Conservation (phyloP, 2,329 filamentous ascomycete species). For the Botryotinia convoluta region DNA sequence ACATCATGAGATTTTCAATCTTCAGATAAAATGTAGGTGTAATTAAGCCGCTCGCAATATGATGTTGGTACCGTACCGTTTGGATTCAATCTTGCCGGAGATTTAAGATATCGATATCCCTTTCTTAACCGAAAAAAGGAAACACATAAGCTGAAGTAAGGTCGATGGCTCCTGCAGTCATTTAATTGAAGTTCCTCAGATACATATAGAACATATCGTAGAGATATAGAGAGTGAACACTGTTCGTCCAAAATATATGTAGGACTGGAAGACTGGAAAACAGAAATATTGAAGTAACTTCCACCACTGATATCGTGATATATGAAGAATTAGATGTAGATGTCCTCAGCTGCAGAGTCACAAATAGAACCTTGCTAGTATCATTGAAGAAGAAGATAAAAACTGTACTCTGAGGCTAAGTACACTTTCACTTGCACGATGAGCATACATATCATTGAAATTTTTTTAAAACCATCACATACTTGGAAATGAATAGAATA, state of each 20-base stretch:
- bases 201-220: not conserved
- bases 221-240: not conserved
- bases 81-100: not conserved
- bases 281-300: not conserved
- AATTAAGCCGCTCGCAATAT: not conserved
- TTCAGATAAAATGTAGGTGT: not conserved
- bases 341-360: not conserved
- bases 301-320: not conserved
- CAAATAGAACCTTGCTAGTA: not conserved
- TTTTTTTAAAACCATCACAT: not conserved
- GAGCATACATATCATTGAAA: not conserved
- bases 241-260: fast-evolving
- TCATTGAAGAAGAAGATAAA: not conserved
- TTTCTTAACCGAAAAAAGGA: not conserved
- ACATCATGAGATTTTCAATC: no score
- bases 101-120: not conserved
- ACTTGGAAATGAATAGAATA: not conserved
- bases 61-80: not conserved
- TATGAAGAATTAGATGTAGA: not conserved
- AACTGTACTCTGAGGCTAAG: not conserved
- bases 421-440: not conserved
- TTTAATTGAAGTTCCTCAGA: not conserved
- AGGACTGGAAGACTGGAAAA: not conserved
- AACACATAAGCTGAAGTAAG: not conserved
- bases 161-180: not conserved